Base-by-base conservation (phyloP, 106 monocot genomes). In the Dendrobium officinale region DNA sequence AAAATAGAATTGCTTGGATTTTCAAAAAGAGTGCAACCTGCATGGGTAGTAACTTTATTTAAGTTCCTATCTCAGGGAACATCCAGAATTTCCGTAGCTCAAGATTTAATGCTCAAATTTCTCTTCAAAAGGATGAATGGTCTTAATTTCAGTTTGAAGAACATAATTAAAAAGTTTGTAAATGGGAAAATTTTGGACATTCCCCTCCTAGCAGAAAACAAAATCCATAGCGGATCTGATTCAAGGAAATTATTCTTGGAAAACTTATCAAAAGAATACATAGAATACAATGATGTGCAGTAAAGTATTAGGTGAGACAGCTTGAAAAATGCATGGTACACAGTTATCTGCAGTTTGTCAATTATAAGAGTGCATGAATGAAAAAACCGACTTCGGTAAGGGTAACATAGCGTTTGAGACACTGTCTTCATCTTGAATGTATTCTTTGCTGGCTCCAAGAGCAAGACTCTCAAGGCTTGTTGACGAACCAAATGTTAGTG, bases 401-500 rank as follows among this genome's bases (percentile, higher is more conserved):
- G 42, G 42, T 49, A 33, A 29, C 42, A 80, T 67, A 37, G 82
- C 64, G 79, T 93, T 80, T 82, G 78, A 76, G 80, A 55, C 82
- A 80, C 81, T 79, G 72, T 86, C 86, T 82, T 80, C 95, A 85
- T 83, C 85, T 81, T 88, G 80, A 79, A 61, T 48, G 47, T 88
- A 67, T 64, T 82, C 77, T 19, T 66, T 64, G 67, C 79, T 85
- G 24, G 86, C 82, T 80, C 87, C 90, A 82, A 88, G 85, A 20
- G 81, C 89, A 85, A 92, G 89, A 5, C 83, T 75, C 80, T 89
- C 86, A 55, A 95, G 83, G 78, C 88, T 91, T 76, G 85, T 31
- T 17, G 95, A 86, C 67, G 95, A 91, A 78, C 91, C 95, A 85
- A 95, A 95, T 20, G 88, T 84, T 51, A 93, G 95, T 67, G 86